Base-by-base conservation (phyloP, 768 basidiomycete genomes). In the Chalciporus chontae region DNA sequence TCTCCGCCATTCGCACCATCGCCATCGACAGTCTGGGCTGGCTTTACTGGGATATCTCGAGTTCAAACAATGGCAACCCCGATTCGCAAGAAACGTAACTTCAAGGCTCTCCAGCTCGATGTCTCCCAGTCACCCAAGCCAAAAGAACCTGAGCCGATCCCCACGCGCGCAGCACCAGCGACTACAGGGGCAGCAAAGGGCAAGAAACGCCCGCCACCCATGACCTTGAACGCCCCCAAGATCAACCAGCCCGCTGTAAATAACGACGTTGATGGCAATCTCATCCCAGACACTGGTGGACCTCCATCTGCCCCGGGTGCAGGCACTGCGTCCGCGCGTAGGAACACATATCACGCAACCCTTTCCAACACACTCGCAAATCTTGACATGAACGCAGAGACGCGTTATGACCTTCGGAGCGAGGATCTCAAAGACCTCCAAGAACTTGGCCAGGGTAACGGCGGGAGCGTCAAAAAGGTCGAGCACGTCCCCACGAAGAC, bases 381-480 rank as follows among this genome's bases (percentile, higher is more conserved):
- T 57, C 72, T 95, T 52, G 92, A 94, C 58, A 77, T 92, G 73
- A 89, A 87, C 60, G 83, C 85, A 29, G 88, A 91, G 71, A 84
- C 84, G 66, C 90, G 90, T 70, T 85, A 78, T 58, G 89, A 95
- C 62, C 71, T 98, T 58, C 76, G 82, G 59, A 84, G 87, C 58
- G 94, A 95, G 66, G 96, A 98, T 67, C 73, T 99, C 64, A 87
- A 87, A 70, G 89, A 94, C 56, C 65, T 98, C 40, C 80, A 82
- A 47, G 96, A 99, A 69, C 77, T 99, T 3, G 96, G 96, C 4
- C 85, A 90, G 57, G 96, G 96, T 4, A 98, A 98, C 63, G 94
- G 96, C 1, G 96, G 96, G 47, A 96, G 94, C 47, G 96, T 99
- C 42, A 94, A 94, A 70, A 90, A 89, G 71, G 94, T 96, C 15